Evolutionary conservation across 2,329 filamentous ascomycete genomes (phyloP).

Genomic region (Atkinsonella hypoxylon): DNA sequence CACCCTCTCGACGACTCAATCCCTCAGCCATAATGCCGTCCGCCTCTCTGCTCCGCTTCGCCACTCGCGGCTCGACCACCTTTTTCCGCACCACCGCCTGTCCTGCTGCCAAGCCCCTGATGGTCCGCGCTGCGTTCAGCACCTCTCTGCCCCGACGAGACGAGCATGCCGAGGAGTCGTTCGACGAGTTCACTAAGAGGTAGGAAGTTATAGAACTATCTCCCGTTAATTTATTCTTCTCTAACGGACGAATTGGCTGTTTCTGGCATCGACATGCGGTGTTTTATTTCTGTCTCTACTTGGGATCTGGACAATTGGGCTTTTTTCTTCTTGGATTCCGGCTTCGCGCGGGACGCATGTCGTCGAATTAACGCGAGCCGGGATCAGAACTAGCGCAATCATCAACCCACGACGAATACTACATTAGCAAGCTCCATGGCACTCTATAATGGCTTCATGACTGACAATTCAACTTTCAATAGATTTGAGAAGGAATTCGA

Average conservation of each 20-base stretch:
- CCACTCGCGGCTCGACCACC: conserved; percentile 52
- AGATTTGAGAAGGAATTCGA: conserved; percentile 99
- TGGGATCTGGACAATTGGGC: neutral
- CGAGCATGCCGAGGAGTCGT: conserved; percentile 85
- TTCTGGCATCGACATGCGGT: neutral
- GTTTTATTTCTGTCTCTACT: neutral
- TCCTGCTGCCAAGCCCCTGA: conserved; percentile 42
- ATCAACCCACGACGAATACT: neutral
- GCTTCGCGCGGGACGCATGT: neutral
- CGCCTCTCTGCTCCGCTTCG: conserved; percentile 56
- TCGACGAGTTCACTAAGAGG: conserved; percentile 97
- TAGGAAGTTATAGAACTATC: conserved; percentile 35
- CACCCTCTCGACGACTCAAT: conserved; percentile 5
- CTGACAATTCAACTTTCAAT: conserved; percentile 10
- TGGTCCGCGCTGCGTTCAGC: conserved; percentile 50
- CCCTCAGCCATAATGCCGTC: conserved; percentile 44
- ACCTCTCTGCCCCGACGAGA: conserved; percentile 43
- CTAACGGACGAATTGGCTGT: neutral
- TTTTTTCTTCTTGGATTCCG: neutral
- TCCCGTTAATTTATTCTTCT: neutral
- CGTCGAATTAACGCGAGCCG: neutral
- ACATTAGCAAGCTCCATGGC: neutral
- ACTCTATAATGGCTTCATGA: conserved; percentile 19
- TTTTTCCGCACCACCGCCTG: conserved; percentile 53
- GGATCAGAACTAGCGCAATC: neutral